Conservation (phyloP, 345 rosid species). For the Kernera saxatilis region DNA sequence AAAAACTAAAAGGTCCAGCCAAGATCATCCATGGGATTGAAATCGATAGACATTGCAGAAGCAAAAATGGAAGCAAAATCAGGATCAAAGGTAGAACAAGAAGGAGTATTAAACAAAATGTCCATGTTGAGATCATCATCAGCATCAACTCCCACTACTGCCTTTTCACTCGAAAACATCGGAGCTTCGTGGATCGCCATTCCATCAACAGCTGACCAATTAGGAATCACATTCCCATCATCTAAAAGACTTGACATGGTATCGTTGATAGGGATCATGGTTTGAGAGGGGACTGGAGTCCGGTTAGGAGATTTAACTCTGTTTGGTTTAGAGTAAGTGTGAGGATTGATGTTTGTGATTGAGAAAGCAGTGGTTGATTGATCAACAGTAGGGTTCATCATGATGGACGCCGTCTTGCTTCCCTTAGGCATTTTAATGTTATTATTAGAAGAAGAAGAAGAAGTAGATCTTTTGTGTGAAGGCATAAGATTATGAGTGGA, state of each 20-base stretch:
- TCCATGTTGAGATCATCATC: slow-evolving; percentile 28
- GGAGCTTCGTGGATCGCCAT: slow-evolving; percentile 21
- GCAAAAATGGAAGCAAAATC: slow-evolving; percentile 31
- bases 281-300: background rate
- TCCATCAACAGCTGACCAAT: slow-evolving; percentile 27
- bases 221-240: slow-evolving; percentile 17
- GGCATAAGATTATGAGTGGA: slow-evolving; percentile 46
- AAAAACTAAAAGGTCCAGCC: slow-evolving; percentile 30
- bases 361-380: slow-evolving; percentile 21
- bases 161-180: slow-evolving; percentile 10
- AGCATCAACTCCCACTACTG: slow-evolving; percentile 3
- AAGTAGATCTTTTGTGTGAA: slow-evolving; percentile 25
- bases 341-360: slow-evolving; percentile 25
- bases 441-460: background rate
- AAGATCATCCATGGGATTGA: slow-evolving; percentile 35
- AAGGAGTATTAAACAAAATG: slow-evolving; percentile 23
- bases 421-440: background rate
- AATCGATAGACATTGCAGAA: slow-evolving; percentile 29
- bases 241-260: slow-evolving; percentile 19
- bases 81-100: slow-evolving; percentile 29
- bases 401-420: slow-evolving; percentile 8
- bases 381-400: slow-evolving; percentile 20
- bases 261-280: slow-evolving; percentile 8
- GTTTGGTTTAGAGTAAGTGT: slow-evolving; percentile 19
- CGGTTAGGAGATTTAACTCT: slow-evolving; percentile 18